Base-by-base conservation (phyloP, 768 basidiomycete genomes). In the Boletus bicolor region DNA sequence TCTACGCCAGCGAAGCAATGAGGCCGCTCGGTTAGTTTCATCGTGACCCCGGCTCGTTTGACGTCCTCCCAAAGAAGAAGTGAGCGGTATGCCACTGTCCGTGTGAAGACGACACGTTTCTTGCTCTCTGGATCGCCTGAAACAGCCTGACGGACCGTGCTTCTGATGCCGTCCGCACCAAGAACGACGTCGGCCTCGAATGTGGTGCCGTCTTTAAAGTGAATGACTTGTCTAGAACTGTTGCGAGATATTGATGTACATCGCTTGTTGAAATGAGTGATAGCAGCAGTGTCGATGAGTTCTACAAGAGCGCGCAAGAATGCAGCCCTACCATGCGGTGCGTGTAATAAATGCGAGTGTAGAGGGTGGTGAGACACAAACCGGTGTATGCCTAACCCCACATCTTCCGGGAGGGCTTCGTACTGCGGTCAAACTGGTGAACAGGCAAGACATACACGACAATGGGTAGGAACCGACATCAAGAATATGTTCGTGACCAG, bases 261-360 rank as follows among this genome's bases (percentile, higher is more conserved):
- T 11, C 80, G 79, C 59, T 81, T 82, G 62, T 78, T 73, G 68
- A 84, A 80, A 58, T 80, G 79, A 5, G 75, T 69, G 34, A 66
- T 63, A 9, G 67, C 60, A 0, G 68, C 60, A 0, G 77, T 72
- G 56, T 82, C 75, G 26, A 82, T 49, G 19, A 76, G 68, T 7
- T 72, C 72, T 6, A 76, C 66, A 28, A 84, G 63, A 1, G 79
- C 79, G 19, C 81, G 76, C 6, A 85, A 68, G 56, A 82, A 81
- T 7, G 70, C 72, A 5, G 82, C 79, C 44, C 82, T 82, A 51
- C 24, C n/a, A 26, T 39, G 19, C 14, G 17, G n/a, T 47, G 42
- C 4, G 26, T 21, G 17, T 44, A 30, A 24, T 64, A 17, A 11
- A 15, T 11, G 19, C 30, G 30, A 11, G 7, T 1, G 43, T 17